Conservation (phyloP, 2,329 filamentous ascomycete species). For the Arthrocladium fulminans region DNA sequence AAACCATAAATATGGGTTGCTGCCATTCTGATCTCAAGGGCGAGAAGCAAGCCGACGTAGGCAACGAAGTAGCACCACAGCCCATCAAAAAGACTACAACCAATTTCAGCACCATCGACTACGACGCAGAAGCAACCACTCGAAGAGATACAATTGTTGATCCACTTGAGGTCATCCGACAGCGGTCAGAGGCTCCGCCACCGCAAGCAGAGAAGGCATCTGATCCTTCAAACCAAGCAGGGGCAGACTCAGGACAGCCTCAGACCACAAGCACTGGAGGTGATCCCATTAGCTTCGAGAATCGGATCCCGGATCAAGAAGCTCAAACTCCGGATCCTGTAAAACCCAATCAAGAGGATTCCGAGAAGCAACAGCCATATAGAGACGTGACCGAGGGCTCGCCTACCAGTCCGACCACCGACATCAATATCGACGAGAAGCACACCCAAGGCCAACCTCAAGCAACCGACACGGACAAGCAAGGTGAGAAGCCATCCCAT, state of each 20-base stretch:
- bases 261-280: neutral
- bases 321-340: neutral
- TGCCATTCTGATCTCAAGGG: conserved; percentile 20
- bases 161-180: neutral
- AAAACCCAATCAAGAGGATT: neutral
- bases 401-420: neutral
- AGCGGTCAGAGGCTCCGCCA: neutral
- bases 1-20: conserved; percentile 18
- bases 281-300: neutral
- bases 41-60: conserved; percentile 11
- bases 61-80: conserved; percentile 10
- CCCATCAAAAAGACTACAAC: conserved; percentile 17
- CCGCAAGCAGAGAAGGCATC: neutral
- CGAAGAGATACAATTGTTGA: conserved; percentile 15
- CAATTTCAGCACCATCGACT: conserved; percentile 21
- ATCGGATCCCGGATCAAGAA: neutral
- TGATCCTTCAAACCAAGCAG: neutral
- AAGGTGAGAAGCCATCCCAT: neutral
- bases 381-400: conserved; percentile 1
- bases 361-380: neutral
- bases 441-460: neutral
- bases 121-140: conserved; percentile 11
- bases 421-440: neutral
- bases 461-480: neutral
- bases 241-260: neutral